Conservation (phyloP, 805 yeast genomes). For the Ogataea henricii region DNA sequence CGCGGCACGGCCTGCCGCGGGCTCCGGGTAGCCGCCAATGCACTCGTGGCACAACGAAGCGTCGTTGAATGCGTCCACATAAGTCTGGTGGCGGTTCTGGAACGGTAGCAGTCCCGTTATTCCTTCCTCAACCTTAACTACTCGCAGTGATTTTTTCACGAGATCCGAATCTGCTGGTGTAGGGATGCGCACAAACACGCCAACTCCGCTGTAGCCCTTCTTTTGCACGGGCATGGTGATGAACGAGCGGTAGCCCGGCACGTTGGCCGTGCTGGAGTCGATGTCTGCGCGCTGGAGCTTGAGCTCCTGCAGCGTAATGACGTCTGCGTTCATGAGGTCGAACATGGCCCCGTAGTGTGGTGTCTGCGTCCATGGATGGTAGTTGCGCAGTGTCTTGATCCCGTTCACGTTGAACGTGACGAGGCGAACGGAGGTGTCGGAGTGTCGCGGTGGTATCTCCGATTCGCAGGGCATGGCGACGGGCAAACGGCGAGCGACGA, state of each 20-base stretch:
- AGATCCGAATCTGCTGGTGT: constrained; percentile 42
- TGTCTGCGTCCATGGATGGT: constrained; percentile 76
- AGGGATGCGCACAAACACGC: constrained; percentile 68
- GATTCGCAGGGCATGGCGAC: constrained; percentile 1
- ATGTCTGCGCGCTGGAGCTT: constrained; percentile 61
- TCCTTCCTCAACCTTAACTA: constrained; percentile 86
- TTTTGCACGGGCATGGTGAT: constrained; percentile 66
- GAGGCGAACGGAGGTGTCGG: constrained; percentile 24
- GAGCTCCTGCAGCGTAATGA: constrained; percentile 85
- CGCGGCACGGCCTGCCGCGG: constrained; percentile 29
- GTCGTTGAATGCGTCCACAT: constrained; percentile 29
- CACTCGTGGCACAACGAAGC: constrained; percentile 23
- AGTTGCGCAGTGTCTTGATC: constrained; percentile 72
- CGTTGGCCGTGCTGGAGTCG: constrained; percentile 36
- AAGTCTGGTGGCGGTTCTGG: constrained; percentile 22
- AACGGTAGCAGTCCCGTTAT: constrained; percentile 64
- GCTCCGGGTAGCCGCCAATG: constrained; percentile 74
- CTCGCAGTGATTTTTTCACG: constrained; percentile 45
- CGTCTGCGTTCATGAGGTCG: constrained; percentile 61
- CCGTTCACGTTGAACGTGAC: constrained; percentile 84
- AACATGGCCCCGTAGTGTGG: constrained; percentile 49
- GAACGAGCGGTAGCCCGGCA: constrained; percentile 63
- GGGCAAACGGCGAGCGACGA: background rate
- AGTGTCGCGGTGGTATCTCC: constrained; percentile 14
- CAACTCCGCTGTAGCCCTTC: constrained; percentile 93